A percentile compares a stretch with the other conserved stretches of the same genome.
Evolutionary conservation across 768 basidiomycete genomes (phyloP).

Genomic region (Terana coerulea): DNA sequence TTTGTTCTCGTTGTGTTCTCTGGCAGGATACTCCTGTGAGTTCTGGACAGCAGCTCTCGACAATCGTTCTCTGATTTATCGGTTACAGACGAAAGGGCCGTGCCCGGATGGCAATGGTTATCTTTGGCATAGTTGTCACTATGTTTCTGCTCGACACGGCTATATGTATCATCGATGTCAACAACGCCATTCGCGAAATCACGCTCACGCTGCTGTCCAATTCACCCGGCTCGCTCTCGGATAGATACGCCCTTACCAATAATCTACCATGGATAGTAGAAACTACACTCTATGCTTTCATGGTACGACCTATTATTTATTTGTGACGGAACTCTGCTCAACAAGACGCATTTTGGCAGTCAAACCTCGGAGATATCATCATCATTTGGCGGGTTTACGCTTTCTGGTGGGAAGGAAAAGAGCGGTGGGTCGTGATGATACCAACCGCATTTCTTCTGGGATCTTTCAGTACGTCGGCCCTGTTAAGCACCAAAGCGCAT

Average conservation of each 20-base stretch:
- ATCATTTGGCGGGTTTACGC: slow-evolving; percentile 21
- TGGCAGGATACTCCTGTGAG: slow-evolving; percentile 1
- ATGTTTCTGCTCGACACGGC: slow-evolving; percentile 12
- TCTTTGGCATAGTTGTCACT: not conserved
- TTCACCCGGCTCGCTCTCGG: slow-evolving; percentile 5
- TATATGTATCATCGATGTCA: slow-evolving; percentile 20
- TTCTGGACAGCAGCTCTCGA: not conserved
- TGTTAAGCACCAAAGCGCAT: not conserved
- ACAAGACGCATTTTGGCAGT: slow-evolving; percentile 6
- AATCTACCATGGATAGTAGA: slow-evolving; percentile 11
- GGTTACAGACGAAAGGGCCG: not conserved
- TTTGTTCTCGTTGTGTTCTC: not conserved
- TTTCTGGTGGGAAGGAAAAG: slow-evolving; percentile 11
- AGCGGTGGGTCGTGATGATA: slow-evolving; percentile 13
- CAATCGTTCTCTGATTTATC: not conserved
- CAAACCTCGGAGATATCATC: slow-evolving; percentile 19
- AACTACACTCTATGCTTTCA: slow-evolving; percentile 18
- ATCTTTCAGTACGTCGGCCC: slow-evolving; percentile 12
- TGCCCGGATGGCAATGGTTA: not conserved
- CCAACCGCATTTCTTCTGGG: slow-evolving; percentile 14
- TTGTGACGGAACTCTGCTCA: not conserved
- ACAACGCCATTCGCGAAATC: slow-evolving; percentile 15
- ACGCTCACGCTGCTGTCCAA: slow-evolving; percentile 6
- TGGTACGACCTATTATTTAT: slow-evolving; percentile 8
- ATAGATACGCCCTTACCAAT: not conserved